These are phyloP conservation scores for Fraxinus angustifolia DNA, from an alignment of 305 asterid genomes.

Conservation along the genomic window DNA sequence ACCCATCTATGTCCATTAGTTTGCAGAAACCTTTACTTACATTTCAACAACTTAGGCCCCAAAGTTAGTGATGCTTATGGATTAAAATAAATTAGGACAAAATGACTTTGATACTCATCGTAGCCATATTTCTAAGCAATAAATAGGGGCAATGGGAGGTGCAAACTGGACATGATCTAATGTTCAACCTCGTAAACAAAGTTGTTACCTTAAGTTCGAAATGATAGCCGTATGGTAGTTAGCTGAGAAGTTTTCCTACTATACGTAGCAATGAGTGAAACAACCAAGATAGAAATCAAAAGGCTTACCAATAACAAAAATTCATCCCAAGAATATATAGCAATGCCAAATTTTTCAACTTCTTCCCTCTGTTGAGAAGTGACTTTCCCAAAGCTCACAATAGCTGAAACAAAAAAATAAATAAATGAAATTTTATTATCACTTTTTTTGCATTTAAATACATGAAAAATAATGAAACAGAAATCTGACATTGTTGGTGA, in stretches of 20 bases:
- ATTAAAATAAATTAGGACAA: not conserved
- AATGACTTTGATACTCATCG: not conserved
- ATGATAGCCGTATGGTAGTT: not conserved
- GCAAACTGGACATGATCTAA: constrained; percentile 15
- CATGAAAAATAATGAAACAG: constrained; percentile 11
- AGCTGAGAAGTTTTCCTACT: not conserved
- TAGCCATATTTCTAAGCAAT: not conserved
- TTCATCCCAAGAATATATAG: constrained; percentile 62
- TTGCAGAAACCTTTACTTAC: not conserved
- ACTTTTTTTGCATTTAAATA: constrained; percentile 12
- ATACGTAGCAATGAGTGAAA: not conserved
- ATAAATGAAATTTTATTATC: not conserved
- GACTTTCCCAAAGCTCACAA: constrained; percentile 68
- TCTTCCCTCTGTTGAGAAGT: constrained; percentile 57
- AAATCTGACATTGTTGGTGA: constrained; percentile 19
- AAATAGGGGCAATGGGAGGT: constrained; percentile 16
- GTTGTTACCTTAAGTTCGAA: not conserved
- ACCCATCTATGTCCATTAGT: not conserved
- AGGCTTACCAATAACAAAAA: constrained; percentile 57
- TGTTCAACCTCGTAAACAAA: constrained; percentile 6
- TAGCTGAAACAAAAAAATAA: constrained; percentile 41
- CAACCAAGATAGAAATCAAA: constrained; percentile 15
- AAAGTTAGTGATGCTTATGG: not conserved
- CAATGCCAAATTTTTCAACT: constrained; percentile 44
- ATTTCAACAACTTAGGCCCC: not conserved